These are phyloP conservation scores for grape (Vitis vinifera) DNA, from an alignment of 164 flowering plant species.

Conservation along the genomic window DNA sequence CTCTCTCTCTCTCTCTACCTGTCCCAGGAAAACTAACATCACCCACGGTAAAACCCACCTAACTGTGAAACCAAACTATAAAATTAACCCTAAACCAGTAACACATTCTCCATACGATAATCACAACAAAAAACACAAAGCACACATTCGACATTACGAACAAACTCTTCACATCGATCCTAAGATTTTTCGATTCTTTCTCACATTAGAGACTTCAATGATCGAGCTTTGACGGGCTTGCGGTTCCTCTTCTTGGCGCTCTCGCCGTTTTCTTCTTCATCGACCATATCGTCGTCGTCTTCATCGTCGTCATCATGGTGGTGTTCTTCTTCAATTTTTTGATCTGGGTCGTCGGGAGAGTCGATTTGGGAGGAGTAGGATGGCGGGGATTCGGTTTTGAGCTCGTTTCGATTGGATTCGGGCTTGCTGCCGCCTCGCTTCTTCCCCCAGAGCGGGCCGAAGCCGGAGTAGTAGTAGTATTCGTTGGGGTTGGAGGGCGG, in stretches of 20 bases:
- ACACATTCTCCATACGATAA: slow-evolving; percentile 3
- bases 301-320: slow-evolving; percentile 11
- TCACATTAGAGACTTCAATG: slow-evolving; percentile 63
- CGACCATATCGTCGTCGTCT: slow-evolving; percentile 23
- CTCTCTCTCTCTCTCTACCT: slow-evolving; percentile 3
- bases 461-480: slow-evolving; percentile 72
- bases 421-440: slow-evolving; percentile 32
- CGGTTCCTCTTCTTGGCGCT: slow-evolving; percentile 34
- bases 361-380: background rate
- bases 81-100: background rate
- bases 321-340: slow-evolving; percentile 10
- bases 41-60: slow-evolving; percentile 14
- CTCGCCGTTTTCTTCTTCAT: slow-evolving; percentile 15
- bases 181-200: background rate
- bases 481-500: slow-evolving; percentile 34
- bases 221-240: slow-evolving; percentile 65
- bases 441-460: slow-evolving; percentile 73
- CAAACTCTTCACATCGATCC: background rate
- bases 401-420: no score
- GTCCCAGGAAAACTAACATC: background rate
- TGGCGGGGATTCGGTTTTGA: background rate
- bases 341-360: slow-evolving; percentile 6
- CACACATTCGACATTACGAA: background rate
- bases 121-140: slow-evolving; percentile 1
- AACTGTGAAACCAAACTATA: slow-evolving; percentile 4